Evolutionary conservation across 2,329 filamentous ascomycete genomes (phyloP).

Genomic region (Trichophyton verrucosum): DNA sequence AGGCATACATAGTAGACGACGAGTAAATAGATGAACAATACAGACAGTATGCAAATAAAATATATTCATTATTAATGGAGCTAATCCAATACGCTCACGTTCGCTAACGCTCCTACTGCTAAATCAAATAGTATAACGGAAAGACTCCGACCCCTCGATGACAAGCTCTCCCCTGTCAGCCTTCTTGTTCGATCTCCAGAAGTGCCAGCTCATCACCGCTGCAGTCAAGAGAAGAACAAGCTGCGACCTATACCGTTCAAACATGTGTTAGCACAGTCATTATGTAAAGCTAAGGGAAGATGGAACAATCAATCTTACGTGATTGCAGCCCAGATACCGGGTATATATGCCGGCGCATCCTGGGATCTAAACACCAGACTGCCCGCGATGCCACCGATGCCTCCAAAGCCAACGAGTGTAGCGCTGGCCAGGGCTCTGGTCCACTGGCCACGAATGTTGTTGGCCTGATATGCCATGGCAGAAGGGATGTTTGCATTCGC

Average conservation of each 20-base stretch:
- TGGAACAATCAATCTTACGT: conserved; percentile 9
- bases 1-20: too few relatives aligned
- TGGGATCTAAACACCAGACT: conserved; percentile 54
- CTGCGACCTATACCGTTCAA: conserved; percentile 20
- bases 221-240: conserved; percentile 24
- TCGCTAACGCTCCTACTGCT: neutral
- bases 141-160: conserved; percentile 25
- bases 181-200: conserved; percentile 23
- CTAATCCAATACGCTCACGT: too few relatives aligned
- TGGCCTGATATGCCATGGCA: conserved; percentile 68
- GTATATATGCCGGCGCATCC: conserved; percentile 25
- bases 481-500: conserved; percentile 67
- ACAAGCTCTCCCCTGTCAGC: conserved; percentile 24
- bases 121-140: conserved; percentile 25
- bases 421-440: conserved; percentile 71
- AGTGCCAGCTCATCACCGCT: conserved; percentile 20
- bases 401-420: conserved; percentile 62
- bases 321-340: conserved; percentile 25
- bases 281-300: neutral
- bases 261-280: neutral
- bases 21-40: too few relatives aligned
- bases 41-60: too few relatives aligned
- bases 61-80: too few relatives aligned
- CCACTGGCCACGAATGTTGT: conserved; percentile 82
- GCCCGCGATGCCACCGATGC: conserved; percentile 65